Evolutionary conservation across 164 flowering plant species (phyloP).

Genomic region (Dillenia turbinata): DNA sequence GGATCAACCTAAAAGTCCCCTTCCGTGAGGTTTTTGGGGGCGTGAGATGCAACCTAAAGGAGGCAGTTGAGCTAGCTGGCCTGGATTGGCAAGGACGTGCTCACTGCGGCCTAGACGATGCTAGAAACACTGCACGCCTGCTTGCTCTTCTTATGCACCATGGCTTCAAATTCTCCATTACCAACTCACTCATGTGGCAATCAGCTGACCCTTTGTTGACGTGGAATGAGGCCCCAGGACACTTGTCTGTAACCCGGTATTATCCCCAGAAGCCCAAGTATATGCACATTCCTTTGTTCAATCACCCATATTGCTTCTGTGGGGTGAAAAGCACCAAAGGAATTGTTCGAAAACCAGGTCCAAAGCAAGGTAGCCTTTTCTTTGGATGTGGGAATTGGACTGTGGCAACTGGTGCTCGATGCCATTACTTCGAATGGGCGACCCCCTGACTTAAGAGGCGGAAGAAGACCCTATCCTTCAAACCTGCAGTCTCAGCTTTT

Average conservation of each 20-base stretch:
- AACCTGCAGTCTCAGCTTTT: conserved; percentile 6
- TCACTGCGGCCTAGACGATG: conserved; percentile 97
- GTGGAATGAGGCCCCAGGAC: conserved; percentile 37
- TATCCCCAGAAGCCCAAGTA: conserved; percentile 29
- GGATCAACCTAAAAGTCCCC: conserved; percentile 94
- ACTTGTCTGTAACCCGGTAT: conserved; percentile 12
- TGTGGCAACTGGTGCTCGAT: conserved; percentile 62
- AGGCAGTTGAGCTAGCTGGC: conserved; percentile 91
- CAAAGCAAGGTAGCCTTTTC: conserved; percentile 74
- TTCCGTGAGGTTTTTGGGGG: conserved; percentile 84
- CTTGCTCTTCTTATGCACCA: conserved; percentile 63
- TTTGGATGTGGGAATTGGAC: conserved; percentile 96
- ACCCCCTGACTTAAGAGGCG: conserved; percentile 25
- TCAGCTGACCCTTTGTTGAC: conserved; percentile 29
- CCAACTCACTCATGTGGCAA: conserved; percentile 68
- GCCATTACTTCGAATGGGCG: conserved; percentile 81
- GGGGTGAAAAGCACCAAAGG: conserved; percentile 68
- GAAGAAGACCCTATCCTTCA: neutral
- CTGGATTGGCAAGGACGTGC: conserved; percentile 93
- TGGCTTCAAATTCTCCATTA: conserved; percentile 79
- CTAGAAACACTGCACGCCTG: conserved; percentile 89
- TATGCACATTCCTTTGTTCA: conserved; percentile 22
- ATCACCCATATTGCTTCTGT: conserved; percentile 55
- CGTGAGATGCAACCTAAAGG: conserved; percentile 76
- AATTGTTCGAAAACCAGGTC: conserved; percentile 69